Percentiles rank a stretch among this genome's conserved stretches.
Conservation (phyloP, 805 yeast genomes). For the Kuraishia floccosa region DNA sequence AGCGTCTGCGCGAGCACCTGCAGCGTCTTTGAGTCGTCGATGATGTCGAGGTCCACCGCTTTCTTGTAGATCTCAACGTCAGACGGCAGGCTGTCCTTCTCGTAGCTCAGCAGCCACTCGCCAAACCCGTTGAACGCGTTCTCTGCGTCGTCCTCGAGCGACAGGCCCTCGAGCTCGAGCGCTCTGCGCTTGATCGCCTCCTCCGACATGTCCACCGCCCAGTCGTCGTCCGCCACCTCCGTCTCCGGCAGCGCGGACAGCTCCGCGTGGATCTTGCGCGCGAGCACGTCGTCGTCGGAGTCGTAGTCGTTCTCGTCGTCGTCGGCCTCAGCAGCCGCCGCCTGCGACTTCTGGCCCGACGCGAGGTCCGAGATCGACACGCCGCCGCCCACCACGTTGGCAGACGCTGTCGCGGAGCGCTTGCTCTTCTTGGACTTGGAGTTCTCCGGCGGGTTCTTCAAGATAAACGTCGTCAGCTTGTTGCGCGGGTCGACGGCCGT, state of each 20-base stretch:
- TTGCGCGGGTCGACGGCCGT: slow-evolving; percentile 77
- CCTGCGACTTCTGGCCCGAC: slow-evolving; percentile 26
- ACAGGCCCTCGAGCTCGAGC: slow-evolving; percentile 64
- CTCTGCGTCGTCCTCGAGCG: slow-evolving; percentile 29
- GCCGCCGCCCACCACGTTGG: slow-evolving; percentile 84
- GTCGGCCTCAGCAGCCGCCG: slow-evolving; percentile 17
- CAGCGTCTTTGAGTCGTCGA: slow-evolving; percentile 61
- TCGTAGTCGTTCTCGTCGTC: slow-evolving; percentile 28
- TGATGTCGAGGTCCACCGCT: slow-evolving; percentile 68
- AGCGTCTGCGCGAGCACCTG: slow-evolving; percentile 89
- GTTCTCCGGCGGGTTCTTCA: slow-evolving; percentile 77
- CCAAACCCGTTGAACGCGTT: slow-evolving; percentile 67
- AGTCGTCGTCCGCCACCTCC: slow-evolving; percentile 78
- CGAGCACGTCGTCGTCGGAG: slow-evolving; percentile 58
- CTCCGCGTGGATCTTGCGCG: slow-evolving; percentile 69
- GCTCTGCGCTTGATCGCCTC: slow-evolving; percentile 94
- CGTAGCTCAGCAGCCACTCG: slow-evolving; percentile 64
- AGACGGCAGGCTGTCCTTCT: slow-evolving; percentile 51
- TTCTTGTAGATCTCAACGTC: slow-evolving; percentile 92
- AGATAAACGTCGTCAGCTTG: slow-evolving; percentile 75
- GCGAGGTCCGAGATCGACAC: slow-evolving; percentile 71
- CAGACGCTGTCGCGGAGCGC: slow-evolving; percentile 82
- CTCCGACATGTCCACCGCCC: slow-evolving; percentile 96
- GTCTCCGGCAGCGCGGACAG: slow-evolving; percentile 59
- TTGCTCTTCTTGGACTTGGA: slow-evolving; percentile 49